Base-by-base conservation (phyloP, 2,329 filamentous ascomycete species). In the Cytospora schulzeri region DNA sequence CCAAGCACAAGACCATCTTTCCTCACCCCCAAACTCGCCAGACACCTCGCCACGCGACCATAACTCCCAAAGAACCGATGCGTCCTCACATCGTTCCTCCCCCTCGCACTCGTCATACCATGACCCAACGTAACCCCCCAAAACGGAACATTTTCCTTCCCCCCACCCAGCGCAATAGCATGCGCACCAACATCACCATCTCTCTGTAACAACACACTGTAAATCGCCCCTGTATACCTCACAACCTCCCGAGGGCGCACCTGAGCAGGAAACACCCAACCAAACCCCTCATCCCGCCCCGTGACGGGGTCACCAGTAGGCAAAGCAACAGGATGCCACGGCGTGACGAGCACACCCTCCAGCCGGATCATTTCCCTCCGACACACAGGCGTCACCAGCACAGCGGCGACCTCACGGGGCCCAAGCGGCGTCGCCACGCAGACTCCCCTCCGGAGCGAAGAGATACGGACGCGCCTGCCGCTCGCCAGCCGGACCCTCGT, bases 71-170 rank as follows among this genome's bases (percentile, higher is more conserved):
- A 83, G 73, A 87, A 88, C 5, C 62, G 67, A 69, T 88, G 85
- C 0, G 78, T 79, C 26, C 85, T 77, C 1, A 76, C 73, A 68
- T 83, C 80, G 31, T 74, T 71, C 3, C 68, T 70, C 0, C 70
- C 74, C 1, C 65, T 62, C 2, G 53, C 56, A 17, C 48, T 19
- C 1, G 74, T 71, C 24, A 87, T 53, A 0, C 86, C 85, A 69
- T 89, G 86, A 1, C 85, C 87, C 15, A 89, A 74, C 0, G 85
- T 85, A 1, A 86, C 84, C 17, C 81, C 85, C 80, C 82, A 84
- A 52, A 70, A n/a, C 1, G 54, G 50, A 22, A 38, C 22, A 1
- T 35, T 24, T 7, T 17, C 33, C 15, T 11, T 1, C 19, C 38
- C 58, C 4, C 74, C 75, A n/a, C 73, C 79, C 17, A 85, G 75